Evolutionary conservation across 2,329 filamentous ascomycete species (phyloP).

Genomic region (Fusarium sp.): DNA sequence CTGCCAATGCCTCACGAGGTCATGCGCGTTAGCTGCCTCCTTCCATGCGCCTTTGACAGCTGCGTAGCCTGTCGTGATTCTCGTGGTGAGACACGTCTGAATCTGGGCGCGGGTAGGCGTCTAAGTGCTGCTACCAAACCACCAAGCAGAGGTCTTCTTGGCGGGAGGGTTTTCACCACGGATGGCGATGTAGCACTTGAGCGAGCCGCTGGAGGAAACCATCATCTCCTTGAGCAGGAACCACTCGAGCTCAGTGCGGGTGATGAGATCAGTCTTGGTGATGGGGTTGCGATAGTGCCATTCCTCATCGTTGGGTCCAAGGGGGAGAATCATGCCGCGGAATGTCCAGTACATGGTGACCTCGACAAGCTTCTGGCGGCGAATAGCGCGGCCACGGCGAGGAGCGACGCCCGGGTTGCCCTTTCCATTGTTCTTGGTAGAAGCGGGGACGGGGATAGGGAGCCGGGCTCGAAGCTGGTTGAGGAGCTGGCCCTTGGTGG

Average conservation of each 20-base stretch:
- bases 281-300: constrained; percentile 48
- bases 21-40: not conserved
- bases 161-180: constrained; percentile 29
- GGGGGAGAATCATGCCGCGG: constrained; percentile 42
- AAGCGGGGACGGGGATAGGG: constrained; percentile 27
- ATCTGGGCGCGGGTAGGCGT: not conserved
- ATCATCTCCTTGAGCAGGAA: constrained; percentile 50
- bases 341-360: constrained; percentile 47
- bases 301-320: constrained; percentile 40
- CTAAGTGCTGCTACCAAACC: constrained; percentile 38
- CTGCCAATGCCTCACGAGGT: not conserved
- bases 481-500: constrained; percentile 47
- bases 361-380: constrained; percentile 40
- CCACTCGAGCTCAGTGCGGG: constrained; percentile 48
- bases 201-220: constrained; percentile 39
- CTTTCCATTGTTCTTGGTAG: not conserved
- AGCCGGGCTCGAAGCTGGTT: constrained; percentile 41
- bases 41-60: not conserved
- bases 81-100: not conserved
- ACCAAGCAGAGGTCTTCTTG: constrained; percentile 35
- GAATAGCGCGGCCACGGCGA: constrained; percentile 14
- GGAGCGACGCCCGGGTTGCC: not conserved
- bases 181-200: constrained; percentile 48
- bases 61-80: not conserved
- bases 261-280: constrained; percentile 47